Conservation (phyloP, 1,284 basidiomycete species). For the Ganoderma lucidum region DNA sequence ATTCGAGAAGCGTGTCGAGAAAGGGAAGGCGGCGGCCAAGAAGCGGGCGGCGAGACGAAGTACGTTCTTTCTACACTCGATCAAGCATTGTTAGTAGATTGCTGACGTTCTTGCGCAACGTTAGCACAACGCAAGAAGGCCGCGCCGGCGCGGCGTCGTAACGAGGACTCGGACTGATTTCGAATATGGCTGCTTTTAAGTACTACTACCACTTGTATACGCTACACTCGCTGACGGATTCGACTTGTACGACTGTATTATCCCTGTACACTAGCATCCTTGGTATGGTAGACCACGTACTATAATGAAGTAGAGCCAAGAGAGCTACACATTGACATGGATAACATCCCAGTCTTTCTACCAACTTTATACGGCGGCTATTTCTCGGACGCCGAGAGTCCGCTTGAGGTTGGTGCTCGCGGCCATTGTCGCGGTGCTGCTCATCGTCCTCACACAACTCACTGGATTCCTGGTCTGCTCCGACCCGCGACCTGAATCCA, state of each 20-base stretch:
- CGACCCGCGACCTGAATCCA: background rate
- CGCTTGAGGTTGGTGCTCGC: background rate
- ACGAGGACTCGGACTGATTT: slow-evolving; percentile 6
- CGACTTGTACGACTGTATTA: background rate
- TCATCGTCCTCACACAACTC: background rate
- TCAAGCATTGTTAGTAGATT: background rate
- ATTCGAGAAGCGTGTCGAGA: slow-evolving; percentile 83
- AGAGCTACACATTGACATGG: too few relatives aligned
- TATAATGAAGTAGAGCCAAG: background rate
- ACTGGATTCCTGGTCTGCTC: background rate
- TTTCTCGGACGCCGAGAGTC: background rate
- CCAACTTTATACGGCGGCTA: too few relatives aligned
- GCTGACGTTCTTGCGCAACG: background rate
- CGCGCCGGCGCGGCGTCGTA: background rate
- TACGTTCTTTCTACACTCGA: background rate
- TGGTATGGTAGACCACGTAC: background rate
- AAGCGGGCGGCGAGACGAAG: slow-evolving; percentile 43
- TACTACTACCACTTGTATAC: background rate
- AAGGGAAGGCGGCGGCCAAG: slow-evolving; percentile 83
- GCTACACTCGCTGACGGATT: background rate
- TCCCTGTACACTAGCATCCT: background rate
- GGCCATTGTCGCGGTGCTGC: background rate
- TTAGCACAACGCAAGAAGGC: slow-evolving; percentile 7
- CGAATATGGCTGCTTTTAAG: background rate
- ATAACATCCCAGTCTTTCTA: too few relatives aligned